Evolutionary conservation across 2,329 filamentous ascomycete genomes (phyloP).

Genomic region (Arthroderma sp.): DNA sequence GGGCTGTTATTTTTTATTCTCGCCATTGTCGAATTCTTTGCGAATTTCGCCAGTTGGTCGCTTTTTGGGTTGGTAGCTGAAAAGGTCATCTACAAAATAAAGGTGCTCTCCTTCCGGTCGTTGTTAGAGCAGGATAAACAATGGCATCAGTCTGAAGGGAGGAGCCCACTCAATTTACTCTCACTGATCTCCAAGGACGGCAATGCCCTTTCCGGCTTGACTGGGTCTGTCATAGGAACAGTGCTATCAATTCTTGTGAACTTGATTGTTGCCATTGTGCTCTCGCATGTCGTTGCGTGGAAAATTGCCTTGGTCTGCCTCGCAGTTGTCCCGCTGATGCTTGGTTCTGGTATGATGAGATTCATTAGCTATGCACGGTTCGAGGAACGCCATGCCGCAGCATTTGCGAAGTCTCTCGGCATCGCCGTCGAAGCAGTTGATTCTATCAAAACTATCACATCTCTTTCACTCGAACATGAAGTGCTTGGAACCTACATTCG

Average conservation of each 20-base stretch:
- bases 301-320: conserved; percentile 62
- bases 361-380: conserved; percentile 46
- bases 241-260: conserved; percentile 56
- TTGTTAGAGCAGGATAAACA: conserved; percentile 53
- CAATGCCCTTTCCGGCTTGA: conserved; percentile 53
- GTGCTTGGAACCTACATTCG: conserved; percentile 33
- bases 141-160: conserved; percentile 55
- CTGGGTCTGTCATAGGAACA: conserved; percentile 57
- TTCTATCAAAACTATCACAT: conserved; percentile 40
- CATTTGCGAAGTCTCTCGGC: conserved; percentile 38
- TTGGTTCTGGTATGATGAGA: conserved; percentile 57
- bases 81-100: conserved; percentile 49
- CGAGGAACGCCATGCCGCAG: conserved; percentile 41
- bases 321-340: conserved; percentile 52
- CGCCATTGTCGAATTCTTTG: conserved; percentile 46
- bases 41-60: conserved; percentile 48
- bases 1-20: conserved; percentile 49
- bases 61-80: conserved; percentile 49
- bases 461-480: conserved; percentile 39
- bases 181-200: conserved; percentile 58
- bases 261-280: conserved; percentile 52
- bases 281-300: conserved; percentile 62
- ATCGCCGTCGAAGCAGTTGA: conserved; percentile 40
- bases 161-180: conserved; percentile 49
- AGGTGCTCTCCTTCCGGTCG: conserved; percentile 51